Percentiles rank a stretch among this genome's conserved stretches.
These are phyloP conservation scores for Alternaria gaisen DNA, from an alignment of 2,329 filamentous ascomycete genomes.

Conservation along the genomic window DNA sequence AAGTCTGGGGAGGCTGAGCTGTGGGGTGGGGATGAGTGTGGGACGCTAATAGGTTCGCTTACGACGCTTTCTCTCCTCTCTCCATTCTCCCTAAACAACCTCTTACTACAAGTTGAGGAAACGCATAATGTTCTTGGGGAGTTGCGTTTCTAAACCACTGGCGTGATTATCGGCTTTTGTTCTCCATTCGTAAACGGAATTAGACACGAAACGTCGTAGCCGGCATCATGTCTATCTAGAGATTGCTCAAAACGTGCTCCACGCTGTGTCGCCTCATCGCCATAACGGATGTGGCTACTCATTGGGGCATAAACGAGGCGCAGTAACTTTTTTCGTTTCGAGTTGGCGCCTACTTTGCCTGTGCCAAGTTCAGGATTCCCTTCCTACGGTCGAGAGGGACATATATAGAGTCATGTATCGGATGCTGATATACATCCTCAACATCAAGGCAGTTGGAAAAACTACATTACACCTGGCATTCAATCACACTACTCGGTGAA, in stretches of 20 bases:
- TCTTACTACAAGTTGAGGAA: slow-evolving; percentile 13
- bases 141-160: slow-evolving; percentile 30
- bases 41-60: slow-evolving; percentile 21
- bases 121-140: slow-evolving; percentile 34
- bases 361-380: not conserved
- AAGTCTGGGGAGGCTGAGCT: slow-evolving; percentile 18
- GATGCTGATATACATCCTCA: slow-evolving; percentile 9
- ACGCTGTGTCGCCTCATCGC: slow-evolving; percentile 21
- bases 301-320: slow-evolving; percentile 23
- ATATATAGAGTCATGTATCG: slow-evolving; percentile 26
- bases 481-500: slow-evolving; percentile 32
- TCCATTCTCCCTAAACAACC: not conserved
- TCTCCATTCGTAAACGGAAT: slow-evolving; percentile 33
- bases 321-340: slow-evolving; percentile 32
- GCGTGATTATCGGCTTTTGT: slow-evolving; percentile 17
- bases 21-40: slow-evolving; percentile 14
- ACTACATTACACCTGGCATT: slow-evolving; percentile 3
- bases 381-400: not conserved
- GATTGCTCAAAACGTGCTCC: not conserved
- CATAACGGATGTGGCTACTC: slow-evolving; percentile 19
- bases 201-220: slow-evolving; percentile 27
- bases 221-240: slow-evolving; percentile 7
- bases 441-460: not conserved
- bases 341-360: slow-evolving; percentile 23
- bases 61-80: not conserved